Conservation (phyloP, 208 protist genomes). For the Novymonas esmeraldas region DNA sequence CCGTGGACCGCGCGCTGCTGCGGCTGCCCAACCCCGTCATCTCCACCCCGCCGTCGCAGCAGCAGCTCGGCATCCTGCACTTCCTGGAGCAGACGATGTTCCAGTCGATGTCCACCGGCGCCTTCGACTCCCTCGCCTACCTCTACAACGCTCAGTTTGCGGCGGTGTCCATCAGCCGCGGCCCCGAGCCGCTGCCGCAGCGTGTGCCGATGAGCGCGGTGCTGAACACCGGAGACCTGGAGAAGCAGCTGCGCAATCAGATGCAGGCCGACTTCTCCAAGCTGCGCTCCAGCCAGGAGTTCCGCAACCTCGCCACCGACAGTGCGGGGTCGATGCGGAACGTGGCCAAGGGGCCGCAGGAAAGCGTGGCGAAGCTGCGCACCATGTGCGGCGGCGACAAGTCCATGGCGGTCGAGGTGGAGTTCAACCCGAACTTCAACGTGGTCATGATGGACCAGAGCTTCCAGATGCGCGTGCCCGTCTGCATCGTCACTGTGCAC, state of each 20-base stretch:
- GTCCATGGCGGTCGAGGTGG: conserved; percentile 43
- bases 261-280: conserved; percentile 56
- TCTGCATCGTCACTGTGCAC: conserved; percentile 78
- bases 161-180: conserved; percentile 51
- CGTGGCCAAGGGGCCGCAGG: conserved; percentile 47
- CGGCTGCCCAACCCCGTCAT: conserved; percentile 71
- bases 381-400: conserved; percentile 48
- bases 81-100: conserved; percentile 38
- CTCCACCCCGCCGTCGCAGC: conserved; percentile 32
- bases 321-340: conserved; percentile 52
- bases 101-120: conserved; percentile 24
- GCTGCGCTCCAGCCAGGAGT: conserved; percentile 48
- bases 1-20: conserved; percentile 56
- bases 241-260: conserved; percentile 49
- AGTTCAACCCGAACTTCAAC: conserved; percentile 74
- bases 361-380: conserved; percentile 47
- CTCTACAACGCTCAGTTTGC: conserved; percentile 35
- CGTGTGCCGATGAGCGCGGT: conserved; percentile 48
- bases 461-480: conserved; percentile 57
- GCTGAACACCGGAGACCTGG: conserved; percentile 54
- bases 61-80: conserved; percentile 36
- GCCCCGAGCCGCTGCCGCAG: conserved; percentile 57
- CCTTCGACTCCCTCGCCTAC: conserved; percentile 20
- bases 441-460: conserved; percentile 47
- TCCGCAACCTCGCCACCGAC: conserved; percentile 71